Evolutionary conservation across 2,329 filamentous ascomycete species (phyloP).

Genomic region (Penicillium sp.): DNA sequence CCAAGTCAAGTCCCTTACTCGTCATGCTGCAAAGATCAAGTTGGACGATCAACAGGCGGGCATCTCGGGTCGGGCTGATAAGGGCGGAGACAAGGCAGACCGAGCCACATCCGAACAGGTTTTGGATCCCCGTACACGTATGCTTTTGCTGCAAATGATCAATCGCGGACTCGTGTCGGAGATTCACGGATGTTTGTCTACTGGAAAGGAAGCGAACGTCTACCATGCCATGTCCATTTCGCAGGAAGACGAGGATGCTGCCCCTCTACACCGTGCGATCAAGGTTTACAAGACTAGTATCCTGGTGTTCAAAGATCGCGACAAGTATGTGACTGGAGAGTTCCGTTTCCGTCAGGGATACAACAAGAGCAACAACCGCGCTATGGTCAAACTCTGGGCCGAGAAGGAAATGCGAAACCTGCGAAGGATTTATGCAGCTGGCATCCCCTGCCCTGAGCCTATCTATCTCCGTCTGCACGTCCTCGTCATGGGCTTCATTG

Average conservation of each 20-base stretch:
- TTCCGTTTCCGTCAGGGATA: slow-evolving; percentile 87
- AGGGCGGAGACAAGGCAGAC: slow-evolving; percentile 73
- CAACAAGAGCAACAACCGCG: slow-evolving; percentile 90
- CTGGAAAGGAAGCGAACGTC: slow-evolving; percentile 97
- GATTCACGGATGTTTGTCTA: slow-evolving; percentile 92
- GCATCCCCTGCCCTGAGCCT: slow-evolving; percentile 87
- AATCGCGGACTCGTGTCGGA: slow-evolving; percentile 86
- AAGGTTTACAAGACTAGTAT: slow-evolving; percentile 99
- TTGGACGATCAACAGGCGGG: slow-evolving; percentile 64
- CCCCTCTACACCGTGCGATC: slow-evolving; percentile 73
- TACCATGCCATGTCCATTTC: slow-evolving; percentile 77
- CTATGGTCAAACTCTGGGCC: slow-evolving; percentile 98
- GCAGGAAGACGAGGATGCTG: slow-evolving; percentile 52
- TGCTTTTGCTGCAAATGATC: slow-evolving; percentile 95
- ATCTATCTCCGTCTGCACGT: slow-evolving; percentile 90
- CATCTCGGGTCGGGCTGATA: slow-evolving; percentile 49
- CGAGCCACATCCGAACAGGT: slow-evolving; percentile 94
- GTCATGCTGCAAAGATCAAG: slow-evolving; percentile 81
- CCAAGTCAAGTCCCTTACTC: slow-evolving; percentile 78
- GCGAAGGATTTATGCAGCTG: slow-evolving; percentile 75
- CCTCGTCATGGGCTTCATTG: slow-evolving; percentile 90
- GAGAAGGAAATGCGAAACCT: slow-evolving; percentile 98
- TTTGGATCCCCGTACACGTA: slow-evolving; percentile 86
- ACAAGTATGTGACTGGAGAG: slow-evolving; percentile 93
- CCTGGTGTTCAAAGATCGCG: slow-evolving; percentile 94